Conservation (phyloP, 345 rosid species). For the Brassica incana region DNA sequence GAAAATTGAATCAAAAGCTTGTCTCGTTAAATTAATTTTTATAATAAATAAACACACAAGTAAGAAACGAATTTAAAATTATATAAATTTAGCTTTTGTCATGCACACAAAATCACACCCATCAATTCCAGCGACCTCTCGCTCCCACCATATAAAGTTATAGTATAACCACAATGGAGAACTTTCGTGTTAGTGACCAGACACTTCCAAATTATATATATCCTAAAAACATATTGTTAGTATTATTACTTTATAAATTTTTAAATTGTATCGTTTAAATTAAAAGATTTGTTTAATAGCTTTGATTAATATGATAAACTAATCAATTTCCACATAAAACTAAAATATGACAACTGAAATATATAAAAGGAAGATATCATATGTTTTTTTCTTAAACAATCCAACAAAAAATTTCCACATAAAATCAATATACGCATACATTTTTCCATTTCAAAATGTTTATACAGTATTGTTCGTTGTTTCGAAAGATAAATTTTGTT, state of each 20-base stretch:
- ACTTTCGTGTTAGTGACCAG: conserved; percentile 5
- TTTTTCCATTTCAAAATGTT: too few relatives aligned
- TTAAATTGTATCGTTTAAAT: background rate
- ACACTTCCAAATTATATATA: background rate
- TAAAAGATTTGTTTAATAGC: background rate
- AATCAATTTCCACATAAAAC: background rate
- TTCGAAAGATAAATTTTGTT: too few relatives aligned
- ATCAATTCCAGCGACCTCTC: conserved; percentile 11
- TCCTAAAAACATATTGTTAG: background rate
- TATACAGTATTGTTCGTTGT: too few relatives aligned
- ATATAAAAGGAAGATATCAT: background rate
- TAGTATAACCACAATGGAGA: background rate
- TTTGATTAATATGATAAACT: background rate
- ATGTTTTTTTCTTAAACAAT: too few relatives aligned
- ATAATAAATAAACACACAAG: background rate
- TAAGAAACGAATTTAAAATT: conserved; percentile 15
- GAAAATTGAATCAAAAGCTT: conserved; percentile 30
- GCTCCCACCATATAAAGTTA: conserved; percentile 6
- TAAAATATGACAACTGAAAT: background rate
- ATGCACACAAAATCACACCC: conserved; percentile 32
- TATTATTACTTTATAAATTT: background rate
- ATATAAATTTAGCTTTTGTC: conserved; percentile 30
- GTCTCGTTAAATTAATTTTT: background rate
- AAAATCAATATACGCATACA: too few relatives aligned
- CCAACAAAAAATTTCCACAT: too few relatives aligned